A percentile compares a stretch with the other conserved stretches of the same genome.
Conservation (phyloP, 306 rosid species). For the Ceratonia siliqua region DNA sequence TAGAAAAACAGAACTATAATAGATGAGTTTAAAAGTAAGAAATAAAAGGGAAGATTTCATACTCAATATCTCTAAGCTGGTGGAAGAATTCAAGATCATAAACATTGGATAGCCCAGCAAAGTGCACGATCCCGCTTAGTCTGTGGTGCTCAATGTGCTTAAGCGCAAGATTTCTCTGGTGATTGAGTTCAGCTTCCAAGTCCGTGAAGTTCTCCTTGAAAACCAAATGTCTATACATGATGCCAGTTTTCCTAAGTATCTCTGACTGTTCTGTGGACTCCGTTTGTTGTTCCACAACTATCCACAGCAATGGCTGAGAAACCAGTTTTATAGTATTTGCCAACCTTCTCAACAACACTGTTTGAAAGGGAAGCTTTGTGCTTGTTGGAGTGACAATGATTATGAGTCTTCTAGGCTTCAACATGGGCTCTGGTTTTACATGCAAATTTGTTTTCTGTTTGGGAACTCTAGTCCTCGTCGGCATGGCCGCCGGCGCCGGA, state of each 20-base stretch:
- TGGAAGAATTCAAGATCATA: slow-evolving; percentile 88
- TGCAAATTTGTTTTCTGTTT: slow-evolving; percentile 19
- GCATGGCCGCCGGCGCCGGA: slow-evolving; percentile 31
- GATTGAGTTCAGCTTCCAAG: slow-evolving; percentile 71
- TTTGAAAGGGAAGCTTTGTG: slow-evolving; percentile 46
- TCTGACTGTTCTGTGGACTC: slow-evolving; percentile 53
- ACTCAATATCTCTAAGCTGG: slow-evolving; percentile 88
- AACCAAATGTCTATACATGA: slow-evolving; percentile 91
- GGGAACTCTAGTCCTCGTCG: slow-evolving; percentile 20
- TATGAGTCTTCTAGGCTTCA: slow-evolving; percentile 53
- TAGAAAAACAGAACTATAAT: background rate
- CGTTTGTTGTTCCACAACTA: slow-evolving; percentile 66
- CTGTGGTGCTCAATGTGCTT: slow-evolving; percentile 86
- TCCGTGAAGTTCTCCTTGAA: slow-evolving; percentile 75
- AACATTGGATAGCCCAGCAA: slow-evolving; percentile 83
- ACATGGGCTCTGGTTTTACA: slow-evolving; percentile 11
- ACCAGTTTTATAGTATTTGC: slow-evolving; percentile 73
- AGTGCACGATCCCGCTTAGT: slow-evolving; percentile 87
- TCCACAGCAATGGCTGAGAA: slow-evolving; percentile 85
- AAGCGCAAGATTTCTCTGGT: slow-evolving; percentile 81
- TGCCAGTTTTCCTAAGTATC: slow-evolving; percentile 73
- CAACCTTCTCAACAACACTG: slow-evolving; percentile 68
- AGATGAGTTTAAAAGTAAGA: background rate
- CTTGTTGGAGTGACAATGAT: slow-evolving; percentile 91
- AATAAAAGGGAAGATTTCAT: slow-evolving; percentile 27